These are phyloP conservation scores for Anthracocystis walkeri DNA, from an alignment of 1,284 basidiomycete species.

Conservation along the genomic window DNA sequence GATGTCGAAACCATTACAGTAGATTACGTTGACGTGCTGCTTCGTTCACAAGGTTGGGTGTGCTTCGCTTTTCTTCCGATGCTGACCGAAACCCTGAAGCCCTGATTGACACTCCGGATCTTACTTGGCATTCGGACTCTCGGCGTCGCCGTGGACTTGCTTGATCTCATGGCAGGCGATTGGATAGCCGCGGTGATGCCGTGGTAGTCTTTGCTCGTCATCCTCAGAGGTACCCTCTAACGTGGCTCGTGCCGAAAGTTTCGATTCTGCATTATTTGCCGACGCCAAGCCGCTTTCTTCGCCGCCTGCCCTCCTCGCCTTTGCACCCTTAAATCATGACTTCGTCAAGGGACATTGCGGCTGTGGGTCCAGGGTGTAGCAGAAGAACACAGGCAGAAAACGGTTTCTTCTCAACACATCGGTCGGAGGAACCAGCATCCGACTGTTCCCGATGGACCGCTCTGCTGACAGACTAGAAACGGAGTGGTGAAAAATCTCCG, in stretches of 20 bases:
- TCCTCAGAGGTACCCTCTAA: not conserved
- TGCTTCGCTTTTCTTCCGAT: not conserved
- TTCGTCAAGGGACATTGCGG: not conserved
- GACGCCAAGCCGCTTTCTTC: not conserved
- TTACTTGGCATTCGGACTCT: too few species aligned
- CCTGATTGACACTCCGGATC: too few species aligned
- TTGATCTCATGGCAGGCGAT: not conserved
- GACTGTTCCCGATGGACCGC: not conserved
- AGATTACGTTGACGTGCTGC: not conserved
- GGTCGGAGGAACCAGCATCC: not conserved
- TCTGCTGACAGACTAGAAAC: too few species aligned
- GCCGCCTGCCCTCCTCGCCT: not conserved
- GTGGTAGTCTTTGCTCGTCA: slow-evolving; percentile 4
- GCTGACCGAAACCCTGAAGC: not conserved
- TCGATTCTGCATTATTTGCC: not conserved
- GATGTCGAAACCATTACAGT: not conserved
- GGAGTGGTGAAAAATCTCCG: not conserved
- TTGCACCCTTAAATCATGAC: not conserved
- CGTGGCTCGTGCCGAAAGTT: too few species aligned
- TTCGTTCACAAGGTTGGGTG: not conserved
- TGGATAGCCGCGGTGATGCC: slow-evolving; percentile 9
- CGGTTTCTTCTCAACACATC: not conserved
- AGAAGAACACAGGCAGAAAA: not conserved
- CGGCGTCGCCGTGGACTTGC: not conserved
- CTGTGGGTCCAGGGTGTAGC: slow-evolving; percentile 1